Base-by-base conservation (phyloP, 257 asterid genomes). In the Lantana camara region DNA sequence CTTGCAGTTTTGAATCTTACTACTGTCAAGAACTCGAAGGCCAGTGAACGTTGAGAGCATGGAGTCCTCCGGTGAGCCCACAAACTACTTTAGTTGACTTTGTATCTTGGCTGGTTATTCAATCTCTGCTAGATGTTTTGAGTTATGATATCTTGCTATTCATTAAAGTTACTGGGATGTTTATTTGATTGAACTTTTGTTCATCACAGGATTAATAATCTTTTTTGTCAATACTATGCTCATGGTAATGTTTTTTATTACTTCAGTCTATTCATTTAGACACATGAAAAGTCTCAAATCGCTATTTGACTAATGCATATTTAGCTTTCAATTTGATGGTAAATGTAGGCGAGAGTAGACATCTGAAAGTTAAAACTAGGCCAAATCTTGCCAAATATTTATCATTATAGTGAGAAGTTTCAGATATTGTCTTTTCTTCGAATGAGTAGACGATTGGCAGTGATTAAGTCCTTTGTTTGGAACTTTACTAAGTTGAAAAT, bases 11-110 rank as follows among this genome's bases (percentile, higher is more conserved):
- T 51, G 37, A 57, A 53, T 47, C 57, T 49, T 57, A 32, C 52
- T 58, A 69, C 72, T 64, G 51, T 67, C 57, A 40, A 60, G 67
- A 60, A 41, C 57, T 60, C 44, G 49, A 24, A 50, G 71, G 13
- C 73, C 50, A 46, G 66, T 57, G 57, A 50, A 63, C 56, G 63
- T 46, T 55, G 54, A 65, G 68, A 61, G 65, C 75, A 80, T 80
- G 83, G 83, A 77, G 71, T 63, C 79, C 57, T 58, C 79, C 34
- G 83, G 86, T 80, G 75, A 68, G 85, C 62, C 55, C 17, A 12
- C 45, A 23, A 64, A 40, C 59, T 62, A 46, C 63, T 63, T 63
- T 53, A 48, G 40, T 64, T 1, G 67, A 34, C 42, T 4, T 29
- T 21, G 15, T 10, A 19, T 52, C 15, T 41, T 53, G 30, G 46